Conservation (phyloP, 1,139 yeast genomes). For the Magnusiomyces clavatus region DNA sequence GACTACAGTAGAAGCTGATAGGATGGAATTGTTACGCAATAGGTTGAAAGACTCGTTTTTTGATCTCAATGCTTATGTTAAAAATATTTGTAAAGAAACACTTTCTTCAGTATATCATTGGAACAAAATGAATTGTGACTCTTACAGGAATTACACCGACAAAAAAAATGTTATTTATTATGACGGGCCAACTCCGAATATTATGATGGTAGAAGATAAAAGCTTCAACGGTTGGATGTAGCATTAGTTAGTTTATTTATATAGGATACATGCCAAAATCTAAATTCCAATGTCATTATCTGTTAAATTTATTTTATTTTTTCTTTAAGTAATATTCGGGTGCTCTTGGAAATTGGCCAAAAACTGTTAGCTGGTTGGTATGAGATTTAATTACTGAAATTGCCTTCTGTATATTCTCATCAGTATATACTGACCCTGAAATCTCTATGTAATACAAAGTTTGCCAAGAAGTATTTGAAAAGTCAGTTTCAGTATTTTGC, state of each 20-base stretch:
- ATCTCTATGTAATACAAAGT: slow-evolving; percentile 77
- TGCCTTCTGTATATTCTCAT: slow-evolving; percentile 3
- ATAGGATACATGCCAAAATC: neutral
- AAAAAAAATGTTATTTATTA: too few species aligned
- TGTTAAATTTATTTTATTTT: neutral
- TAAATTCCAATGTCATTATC: neutral
- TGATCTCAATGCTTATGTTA: too few species aligned
- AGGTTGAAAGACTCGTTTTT: too few species aligned
- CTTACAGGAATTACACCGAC: too few species aligned
- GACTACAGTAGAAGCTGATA: too few species aligned
- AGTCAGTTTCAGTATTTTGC: neutral
- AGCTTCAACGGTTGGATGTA: neutral
- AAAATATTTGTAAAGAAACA: too few species aligned
- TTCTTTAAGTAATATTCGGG: slow-evolving; percentile 1
- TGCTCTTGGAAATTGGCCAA: slow-evolving; percentile 12
- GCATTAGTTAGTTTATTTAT: neutral
- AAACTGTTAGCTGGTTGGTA: slow-evolving; percentile 4
- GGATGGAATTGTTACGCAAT: too few species aligned
- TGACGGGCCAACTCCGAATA: too few species aligned
- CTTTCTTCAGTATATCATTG: too few species aligned
- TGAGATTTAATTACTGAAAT: slow-evolving; percentile 4
- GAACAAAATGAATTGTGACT: too few species aligned
- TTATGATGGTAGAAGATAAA: too few species aligned
- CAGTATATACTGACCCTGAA: slow-evolving; percentile 23
- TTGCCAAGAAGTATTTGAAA: slow-evolving; percentile 46